phyloP scores from a whole-genome alignment of 83 land plant genomes.

The Picea abies region DNA sequence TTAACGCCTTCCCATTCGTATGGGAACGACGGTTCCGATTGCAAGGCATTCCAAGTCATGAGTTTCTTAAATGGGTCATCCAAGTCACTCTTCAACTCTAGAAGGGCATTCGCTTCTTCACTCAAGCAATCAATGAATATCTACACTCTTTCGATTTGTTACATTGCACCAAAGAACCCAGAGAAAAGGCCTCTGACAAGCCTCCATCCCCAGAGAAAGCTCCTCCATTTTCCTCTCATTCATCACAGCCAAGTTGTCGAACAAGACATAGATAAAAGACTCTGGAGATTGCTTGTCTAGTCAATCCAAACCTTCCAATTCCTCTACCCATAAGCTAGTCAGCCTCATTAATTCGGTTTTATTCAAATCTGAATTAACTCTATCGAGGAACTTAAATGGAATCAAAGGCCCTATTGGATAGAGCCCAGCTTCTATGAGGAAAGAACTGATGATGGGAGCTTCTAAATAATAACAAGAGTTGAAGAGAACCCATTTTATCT shows the following conservation, averaged over 20 bases:
- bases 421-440: too few relatives aligned
- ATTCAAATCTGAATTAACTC: too few relatives aligned
- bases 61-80: too few relatives aligned
- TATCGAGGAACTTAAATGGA: too few relatives aligned
- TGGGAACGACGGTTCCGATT: too few relatives aligned
- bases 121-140: too few relatives aligned
- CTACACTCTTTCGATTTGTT: too few relatives aligned
- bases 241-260: neutral
- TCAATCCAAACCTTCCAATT: neutral
- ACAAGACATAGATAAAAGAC: constrained; percentile 7
- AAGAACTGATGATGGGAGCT: neutral
- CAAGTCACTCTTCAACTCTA: too few relatives aligned
- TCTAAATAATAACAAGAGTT: neutral
- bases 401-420: neutral
- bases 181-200: neutral
- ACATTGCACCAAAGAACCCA: neutral
- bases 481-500: neutral
- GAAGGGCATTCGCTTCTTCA: too few relatives aligned
- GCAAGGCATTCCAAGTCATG: too few relatives aligned
- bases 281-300: neutral
- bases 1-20: too few relatives aligned
- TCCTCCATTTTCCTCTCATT: neutral
- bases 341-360: neutral
- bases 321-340: constrained; percentile 11
- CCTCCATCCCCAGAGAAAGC: constrained; percentile 1